Evolutionary conservation across 192 early-diverging fungal species (phyloP).

Genomic region (Podila horticola): DNA sequence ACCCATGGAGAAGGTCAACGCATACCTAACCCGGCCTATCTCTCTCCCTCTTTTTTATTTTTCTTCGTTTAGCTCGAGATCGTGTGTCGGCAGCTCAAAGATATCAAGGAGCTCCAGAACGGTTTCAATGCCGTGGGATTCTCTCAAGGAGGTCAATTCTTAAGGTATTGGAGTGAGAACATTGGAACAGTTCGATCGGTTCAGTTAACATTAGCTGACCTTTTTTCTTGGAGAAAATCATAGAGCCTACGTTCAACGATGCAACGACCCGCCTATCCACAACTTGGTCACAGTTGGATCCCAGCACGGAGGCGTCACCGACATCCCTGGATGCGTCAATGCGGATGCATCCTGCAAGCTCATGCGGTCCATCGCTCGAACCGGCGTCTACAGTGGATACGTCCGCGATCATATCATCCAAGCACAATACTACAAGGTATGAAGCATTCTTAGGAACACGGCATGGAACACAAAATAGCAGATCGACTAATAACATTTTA

Average conservation of each 20-base stretch:
- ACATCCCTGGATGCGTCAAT: conserved; percentile 80
- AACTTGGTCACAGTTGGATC: conserved; percentile 90
- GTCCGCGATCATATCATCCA: conserved; percentile 86
- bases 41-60: no score
- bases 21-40: not conserved
- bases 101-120: conserved; percentile 65
- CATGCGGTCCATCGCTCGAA: conserved; percentile 81
- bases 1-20: not conserved
- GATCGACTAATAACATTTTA: no score
- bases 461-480: not conserved
- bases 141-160: conserved; percentile 72
- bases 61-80: conserved; percentile 52
- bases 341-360: conserved; percentile 67
- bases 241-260: conserved; percentile 86
- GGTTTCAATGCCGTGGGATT: conserved; percentile 96
- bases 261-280: conserved; percentile 76
- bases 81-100: conserved; percentile 77
- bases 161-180: conserved; percentile 26
- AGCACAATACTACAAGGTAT: conserved; percentile 94
- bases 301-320: conserved; percentile 81
- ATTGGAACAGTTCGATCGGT: not conserved
- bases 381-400: conserved; percentile 87
- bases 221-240: conserved; percentile 54
- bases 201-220: not conserved
- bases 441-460: conserved; percentile 14